Base-by-base conservation (phyloP, 352 stramenopile species). In the Phytophthora podocarpi region DNA sequence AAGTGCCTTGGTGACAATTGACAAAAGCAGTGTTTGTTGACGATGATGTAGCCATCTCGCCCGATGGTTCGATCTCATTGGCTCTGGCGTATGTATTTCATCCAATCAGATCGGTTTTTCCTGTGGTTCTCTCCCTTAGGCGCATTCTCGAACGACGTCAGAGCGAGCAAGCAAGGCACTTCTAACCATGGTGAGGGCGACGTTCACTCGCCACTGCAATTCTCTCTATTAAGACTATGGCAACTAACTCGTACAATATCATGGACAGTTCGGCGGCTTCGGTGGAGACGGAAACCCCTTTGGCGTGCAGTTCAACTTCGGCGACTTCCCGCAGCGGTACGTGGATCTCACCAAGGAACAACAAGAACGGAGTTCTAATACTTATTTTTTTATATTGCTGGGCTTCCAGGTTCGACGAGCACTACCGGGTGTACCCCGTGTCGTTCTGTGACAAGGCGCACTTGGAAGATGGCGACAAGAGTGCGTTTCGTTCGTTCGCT, bases 381-480 rank as follows among this genome's bases (percentile, higher is more conserved):
- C 2, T 52, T 20, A 12, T 28, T 59, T n/a, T n/a, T n/a, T n/a
- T n/a, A n/a, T 49, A 24, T 12, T 54, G 7, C 2, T 27, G 4
- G 16, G 10, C 28, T 5, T 37, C 16, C 42, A 95, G 87, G 8
- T 95, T 95, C 28, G 83, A 95, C 57, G 87, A 95, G 63, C 85
- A 92, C 61, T 95, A 94, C 57, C 85, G 87, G 34, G 85, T 93
- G 34, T 95, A 95, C 45, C 85, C 87, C 11, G 82, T 95, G 54
- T 95, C 87, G 12, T 95, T 95, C 55, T 91, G 81, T 40, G 87
- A 95, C 68, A 95, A 95, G 73, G 80, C 62, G 0, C 87, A 95
- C 56, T 60, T 95, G n/a, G 87, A 95, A 72, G 87, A 95, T 71
- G 87, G 87, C 59, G 87, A 95, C 62, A 95, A 95, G 74, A 93